phyloP scores from a whole-genome alignment of 345 rosid genomes.

The Acer saccharum region DNA sequence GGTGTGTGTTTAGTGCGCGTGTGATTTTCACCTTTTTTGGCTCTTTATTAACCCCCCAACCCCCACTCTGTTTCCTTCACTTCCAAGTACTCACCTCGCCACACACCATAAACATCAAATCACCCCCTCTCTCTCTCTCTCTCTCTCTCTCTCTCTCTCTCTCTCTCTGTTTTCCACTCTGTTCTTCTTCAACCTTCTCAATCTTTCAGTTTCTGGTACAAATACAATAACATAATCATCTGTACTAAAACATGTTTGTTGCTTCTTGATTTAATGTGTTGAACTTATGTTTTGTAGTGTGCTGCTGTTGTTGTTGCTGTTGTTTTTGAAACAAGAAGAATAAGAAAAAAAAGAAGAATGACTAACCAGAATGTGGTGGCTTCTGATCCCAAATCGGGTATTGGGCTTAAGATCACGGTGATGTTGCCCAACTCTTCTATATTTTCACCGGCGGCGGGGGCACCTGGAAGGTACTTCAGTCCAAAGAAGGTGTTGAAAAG shows the following conservation, averaged over 20 bases:
- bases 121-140: not conserved
- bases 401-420: slow-evolving; percentile 43
- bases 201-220: not conserved
- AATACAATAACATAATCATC: not conserved
- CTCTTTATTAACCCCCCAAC: not conserved
- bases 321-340: not conserved
- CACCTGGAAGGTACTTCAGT: slow-evolving; percentile 34
- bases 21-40: slow-evolving; percentile 15
- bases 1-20: slow-evolving; percentile 33
- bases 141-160: slow-evolving; percentile 11
- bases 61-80: not conserved
- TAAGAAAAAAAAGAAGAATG: slow-evolving; percentile 31
- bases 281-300: not conserved
- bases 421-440: slow-evolving; percentile 43
- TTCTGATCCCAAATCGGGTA: slow-evolving; percentile 47
- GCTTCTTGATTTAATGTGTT: not conserved
- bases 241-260: not conserved
- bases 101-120: not conserved
- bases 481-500: slow-evolving; percentile 42
- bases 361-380: slow-evolving; percentile 72
- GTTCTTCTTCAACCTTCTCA: slow-evolving; percentile 10
- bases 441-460: slow-evolving; percentile 36
- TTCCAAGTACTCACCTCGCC: slow-evolving; percentile 7
- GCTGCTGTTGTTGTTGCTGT: not conserved
- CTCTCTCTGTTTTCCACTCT: slow-evolving; percentile 30